A percentile compares a stretch with the other conserved stretches of the same genome.
Conservation (phyloP, 2,329 filamentous ascomycete genomes). For the Myriangium duriaei region DNA sequence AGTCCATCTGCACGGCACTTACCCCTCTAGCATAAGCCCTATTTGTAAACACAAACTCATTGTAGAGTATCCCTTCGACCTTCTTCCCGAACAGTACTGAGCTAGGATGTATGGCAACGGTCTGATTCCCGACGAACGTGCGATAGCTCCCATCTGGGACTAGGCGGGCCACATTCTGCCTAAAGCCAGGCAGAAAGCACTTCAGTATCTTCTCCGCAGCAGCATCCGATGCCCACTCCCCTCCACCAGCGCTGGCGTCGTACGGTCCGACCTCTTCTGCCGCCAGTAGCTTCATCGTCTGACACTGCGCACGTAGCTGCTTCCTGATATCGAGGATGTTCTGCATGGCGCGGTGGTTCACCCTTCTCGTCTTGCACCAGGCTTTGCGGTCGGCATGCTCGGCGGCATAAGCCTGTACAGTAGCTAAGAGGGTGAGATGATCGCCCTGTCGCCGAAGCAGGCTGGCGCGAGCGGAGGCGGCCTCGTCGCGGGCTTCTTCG, state of each 20-base stretch:
- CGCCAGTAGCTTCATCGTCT: slow-evolving; percentile 28
- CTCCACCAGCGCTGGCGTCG: slow-evolving; percentile 5
- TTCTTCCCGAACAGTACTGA: slow-evolving; percentile 48
- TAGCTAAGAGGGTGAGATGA: slow-evolving; percentile 49
- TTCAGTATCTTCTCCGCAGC: slow-evolving; percentile 41
- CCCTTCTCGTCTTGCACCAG: slow-evolving; percentile 47
- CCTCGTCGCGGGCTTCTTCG: slow-evolving; percentile 48
- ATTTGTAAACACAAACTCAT: slow-evolving; percentile 54
- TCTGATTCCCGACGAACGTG: slow-evolving; percentile 49
- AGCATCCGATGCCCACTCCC: slow-evolving; percentile 23
- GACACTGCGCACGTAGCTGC: slow-evolving; percentile 46
- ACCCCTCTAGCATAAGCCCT: slow-evolving; percentile 51
- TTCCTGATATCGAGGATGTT: slow-evolving; percentile 54
- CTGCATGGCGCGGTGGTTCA: slow-evolving; percentile 53
- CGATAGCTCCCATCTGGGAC: slow-evolving; percentile 50
- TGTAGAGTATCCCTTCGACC: slow-evolving; percentile 51
- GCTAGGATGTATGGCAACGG: slow-evolving; percentile 49
- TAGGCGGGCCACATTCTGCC: slow-evolving; percentile 46
- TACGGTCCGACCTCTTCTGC: slow-evolving; percentile 13
- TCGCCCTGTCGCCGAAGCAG: slow-evolving; percentile 50
- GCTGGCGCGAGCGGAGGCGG: slow-evolving; percentile 41
- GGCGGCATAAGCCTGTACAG: slow-evolving; percentile 46
- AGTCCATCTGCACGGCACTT: slow-evolving; percentile 49
- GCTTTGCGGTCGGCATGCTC: slow-evolving; percentile 46
- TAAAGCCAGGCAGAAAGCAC: slow-evolving; percentile 47